Evolutionary conservation across 805 yeast species (phyloP).

Genomic region (Lipomyces japonicus): DNA sequence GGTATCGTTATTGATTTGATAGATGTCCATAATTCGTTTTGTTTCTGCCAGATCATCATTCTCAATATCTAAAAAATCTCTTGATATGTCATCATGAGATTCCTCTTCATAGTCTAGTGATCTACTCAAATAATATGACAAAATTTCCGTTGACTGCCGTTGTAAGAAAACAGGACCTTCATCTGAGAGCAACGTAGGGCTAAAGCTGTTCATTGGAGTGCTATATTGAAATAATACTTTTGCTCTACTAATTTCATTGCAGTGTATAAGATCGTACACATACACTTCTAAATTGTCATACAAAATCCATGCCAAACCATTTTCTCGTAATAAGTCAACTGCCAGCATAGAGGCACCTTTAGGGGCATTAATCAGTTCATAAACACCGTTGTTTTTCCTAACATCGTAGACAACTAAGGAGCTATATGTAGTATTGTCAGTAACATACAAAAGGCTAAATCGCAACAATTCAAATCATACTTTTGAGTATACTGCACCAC

Average conservation of each 20-base stretch:
- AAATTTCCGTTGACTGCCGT: conserved; percentile 11
- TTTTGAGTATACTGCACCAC: conserved; percentile 15
- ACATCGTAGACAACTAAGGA: conserved; percentile 21
- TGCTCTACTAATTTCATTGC: conserved; percentile 10
- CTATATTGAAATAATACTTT: background rate
- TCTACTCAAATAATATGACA: conserved; percentile 19
- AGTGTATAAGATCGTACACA: conserved; percentile 20
- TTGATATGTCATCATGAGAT: background rate
- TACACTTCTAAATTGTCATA: conserved; percentile 17
- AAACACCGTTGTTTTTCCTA: conserved; percentile 23
- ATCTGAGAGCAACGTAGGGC: background rate
- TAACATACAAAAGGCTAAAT: background rate
- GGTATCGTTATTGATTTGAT: background rate
- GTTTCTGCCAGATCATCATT: background rate
- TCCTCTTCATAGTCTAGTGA: conserved; percentile 1
- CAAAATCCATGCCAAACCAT: conserved; percentile 27
- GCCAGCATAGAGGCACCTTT: conserved; percentile 10
- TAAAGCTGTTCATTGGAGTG: background rate
- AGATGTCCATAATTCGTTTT: background rate
- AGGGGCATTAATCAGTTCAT: conserved; percentile 10
- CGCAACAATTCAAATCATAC: background rate
- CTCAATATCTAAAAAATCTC: background rate
- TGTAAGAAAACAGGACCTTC: background rate
- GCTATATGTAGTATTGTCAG: background rate
- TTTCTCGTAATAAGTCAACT: conserved; percentile 21